Percentiles rank a stretch among this genome's conserved stretches.
These are phyloP conservation scores for Hanseniaspora osmophila DNA, from an alignment of 805 yeast genomes.

Conservation along the genomic window DNA sequence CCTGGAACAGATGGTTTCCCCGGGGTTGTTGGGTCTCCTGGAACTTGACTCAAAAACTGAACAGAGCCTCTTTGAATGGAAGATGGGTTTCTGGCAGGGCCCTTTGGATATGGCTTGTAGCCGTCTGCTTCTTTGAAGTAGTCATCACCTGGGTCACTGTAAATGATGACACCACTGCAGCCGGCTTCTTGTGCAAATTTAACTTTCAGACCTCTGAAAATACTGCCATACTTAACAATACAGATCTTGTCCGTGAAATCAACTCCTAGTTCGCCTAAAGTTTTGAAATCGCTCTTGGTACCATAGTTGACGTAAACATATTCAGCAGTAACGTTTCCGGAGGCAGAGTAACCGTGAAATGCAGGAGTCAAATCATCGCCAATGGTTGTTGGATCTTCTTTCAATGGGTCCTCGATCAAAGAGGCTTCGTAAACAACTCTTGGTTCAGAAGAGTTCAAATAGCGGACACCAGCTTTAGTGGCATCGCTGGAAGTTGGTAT, in stretches of 20 bases:
- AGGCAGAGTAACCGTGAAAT: constrained; percentile 64
- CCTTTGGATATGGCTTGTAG: constrained; percentile 52
- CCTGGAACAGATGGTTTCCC: constrained; percentile 44
- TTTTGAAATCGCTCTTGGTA: constrained; percentile 41
- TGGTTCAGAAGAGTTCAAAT: constrained; percentile 1
- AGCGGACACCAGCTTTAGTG: neutral
- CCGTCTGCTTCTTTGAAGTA: constrained; percentile 40
- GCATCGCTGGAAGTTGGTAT: neutral
- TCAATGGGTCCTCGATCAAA: constrained; percentile 36
- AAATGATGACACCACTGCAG: constrained; percentile 51
- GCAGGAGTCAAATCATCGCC: constrained; percentile 44
- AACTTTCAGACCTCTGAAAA: constrained; percentile 63
- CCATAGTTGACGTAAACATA: constrained; percentile 62
- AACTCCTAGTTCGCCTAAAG: constrained; percentile 33
- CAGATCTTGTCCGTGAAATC: constrained; percentile 45
- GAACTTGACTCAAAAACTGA: constrained; percentile 41
- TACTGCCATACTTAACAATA: constrained; percentile 49
- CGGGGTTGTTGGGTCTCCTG: constrained; percentile 75
- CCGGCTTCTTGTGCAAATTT: constrained; percentile 64
- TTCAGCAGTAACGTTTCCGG: constrained; percentile 58
- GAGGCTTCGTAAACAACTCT: constrained; percentile 35
- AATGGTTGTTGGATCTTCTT: constrained; percentile 33
- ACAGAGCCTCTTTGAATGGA: constrained; percentile 68
- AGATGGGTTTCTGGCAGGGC: constrained; percentile 67
- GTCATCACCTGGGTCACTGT: constrained; percentile 60